Conservation (phyloP, 371 early-diverging fungal genomes). For the Coemansia linderi region DNA sequence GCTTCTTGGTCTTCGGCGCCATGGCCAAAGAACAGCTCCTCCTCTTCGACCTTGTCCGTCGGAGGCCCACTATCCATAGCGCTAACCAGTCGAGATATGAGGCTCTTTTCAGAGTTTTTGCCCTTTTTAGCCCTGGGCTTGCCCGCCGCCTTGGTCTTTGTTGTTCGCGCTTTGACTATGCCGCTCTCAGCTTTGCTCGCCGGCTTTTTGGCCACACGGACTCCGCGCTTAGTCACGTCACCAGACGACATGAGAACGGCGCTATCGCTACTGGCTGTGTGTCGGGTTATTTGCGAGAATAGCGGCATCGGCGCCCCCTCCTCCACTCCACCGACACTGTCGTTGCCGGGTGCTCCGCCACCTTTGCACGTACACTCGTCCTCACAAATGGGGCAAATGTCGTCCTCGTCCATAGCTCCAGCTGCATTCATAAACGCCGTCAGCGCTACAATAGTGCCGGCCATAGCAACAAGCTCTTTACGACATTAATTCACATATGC, state of each 20-base stretch:
- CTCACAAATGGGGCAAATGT: constrained; percentile 54
- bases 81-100: constrained; percentile 37
- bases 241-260: not conserved
- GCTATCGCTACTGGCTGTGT: not conserved
- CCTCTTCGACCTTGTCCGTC: not conserved
- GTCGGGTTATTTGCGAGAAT: constrained; percentile 29
- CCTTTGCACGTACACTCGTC: constrained; percentile 51
- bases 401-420: constrained; percentile 48
- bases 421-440: constrained; percentile 29
- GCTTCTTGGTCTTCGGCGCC: constrained; percentile 18
- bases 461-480: not conserved
- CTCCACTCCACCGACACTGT: not conserved
- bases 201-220: constrained; percentile 3
- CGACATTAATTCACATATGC: not conserved
- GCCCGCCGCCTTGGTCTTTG: constrained; percentile 25
- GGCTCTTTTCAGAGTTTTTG: constrained; percentile 31
- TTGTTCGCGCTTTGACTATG: constrained; percentile 1
- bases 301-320: constrained; percentile 22
- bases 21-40: not conserved
- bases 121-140: constrained; percentile 29
- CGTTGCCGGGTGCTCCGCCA: not conserved
- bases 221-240: not conserved
- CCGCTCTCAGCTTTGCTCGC: constrained; percentile 3
- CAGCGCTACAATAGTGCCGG: constrained; percentile 6
- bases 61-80: constrained; percentile 22